Evolutionary conservation across 2,329 filamentous ascomycete genomes (phyloP), one percentile per base, ranked within the genome.

Genomic region (Apiospora sp.): DNA sequence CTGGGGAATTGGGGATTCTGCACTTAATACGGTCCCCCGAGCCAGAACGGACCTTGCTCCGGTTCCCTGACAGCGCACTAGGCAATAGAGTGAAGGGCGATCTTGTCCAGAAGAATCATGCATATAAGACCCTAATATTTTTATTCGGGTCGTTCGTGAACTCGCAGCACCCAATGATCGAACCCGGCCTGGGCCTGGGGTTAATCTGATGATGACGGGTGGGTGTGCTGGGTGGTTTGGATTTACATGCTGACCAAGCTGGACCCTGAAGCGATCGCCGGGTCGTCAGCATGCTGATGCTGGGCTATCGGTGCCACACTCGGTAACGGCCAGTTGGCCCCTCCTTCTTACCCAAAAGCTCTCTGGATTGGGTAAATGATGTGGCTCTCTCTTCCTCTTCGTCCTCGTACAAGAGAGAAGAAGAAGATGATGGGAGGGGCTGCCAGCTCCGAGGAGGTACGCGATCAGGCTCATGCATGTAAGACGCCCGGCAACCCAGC

Each of bases 161-260:
- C 37, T 30, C 27, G 54, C 10, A 19, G 30, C 54, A 34, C 24
- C 51, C 54, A 34, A 19, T 30, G 24, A 54, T 14, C 24, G 0
- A 7, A 19, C 4, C 1, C 24, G 12, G 27, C 27, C 27, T 30
- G 27, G 27, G 27, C 27, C 51, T 14, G 14, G 51, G 51, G 51
- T 24, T 30, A 30, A 54, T 19, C n/a, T 54, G 49, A 27, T 24
- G n/a, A 12, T 30, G 27, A 22, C 22, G 5, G 5, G 49, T 54
- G 51, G 51, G 14, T 54, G 51, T 27, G 51, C 24, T 54, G 16
- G 16, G 22, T 48, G 16, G 16, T 41, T 10, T 24, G 14, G 27
- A 34, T 58, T 58, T 58, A 58, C 51, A 58, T 61, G 54, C 54
- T 61, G 54, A 61, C 54, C 54, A n/a, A 61, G 30, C 54, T 22